Conservation (phyloP, 176 grass and related monocot species). For the Elymus sibiricus region DNA sequence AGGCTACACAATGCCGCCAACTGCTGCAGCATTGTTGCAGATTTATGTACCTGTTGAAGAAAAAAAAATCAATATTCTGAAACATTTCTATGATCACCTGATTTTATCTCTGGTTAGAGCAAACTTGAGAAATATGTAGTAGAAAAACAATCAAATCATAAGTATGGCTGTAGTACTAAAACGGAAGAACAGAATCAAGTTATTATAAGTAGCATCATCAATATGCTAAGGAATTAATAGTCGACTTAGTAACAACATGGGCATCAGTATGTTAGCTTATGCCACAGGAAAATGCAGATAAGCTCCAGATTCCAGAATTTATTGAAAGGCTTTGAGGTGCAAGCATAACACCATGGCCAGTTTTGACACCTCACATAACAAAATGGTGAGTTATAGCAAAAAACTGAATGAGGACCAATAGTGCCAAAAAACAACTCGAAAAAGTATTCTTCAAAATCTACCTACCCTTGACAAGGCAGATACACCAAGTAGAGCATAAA, state of each 20-base stretch:
- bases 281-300: not conserved
- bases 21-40: constrained; percentile 91
- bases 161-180: not conserved
- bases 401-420: not conserved
- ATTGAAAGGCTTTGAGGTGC: constrained; percentile 5
- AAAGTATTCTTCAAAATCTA: constrained; percentile 20
- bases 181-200: not conserved
- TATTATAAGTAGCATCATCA: not conserved
- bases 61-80: not conserved
- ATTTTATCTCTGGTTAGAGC: not conserved
- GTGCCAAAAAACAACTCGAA: not conserved
- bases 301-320: constrained; percentile 7
- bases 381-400: not conserved
- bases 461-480: constrained; percentile 91
- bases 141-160: not conserved
- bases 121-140: not conserved
- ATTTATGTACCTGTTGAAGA: constrained; percentile 88
- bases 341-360: not conserved
- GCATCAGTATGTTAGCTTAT: constrained; percentile 15
- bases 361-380: not conserved
- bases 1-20: constrained; percentile 80
- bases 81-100: not conserved
- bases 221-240: constrained; percentile 3
- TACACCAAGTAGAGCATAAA: constrained; percentile 94
- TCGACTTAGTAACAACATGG: not conserved